These are phyloP conservation scores for Lipomyces spencermartinsiae DNA, from an alignment of 805 yeast species.

Conservation along the genomic window DNA sequence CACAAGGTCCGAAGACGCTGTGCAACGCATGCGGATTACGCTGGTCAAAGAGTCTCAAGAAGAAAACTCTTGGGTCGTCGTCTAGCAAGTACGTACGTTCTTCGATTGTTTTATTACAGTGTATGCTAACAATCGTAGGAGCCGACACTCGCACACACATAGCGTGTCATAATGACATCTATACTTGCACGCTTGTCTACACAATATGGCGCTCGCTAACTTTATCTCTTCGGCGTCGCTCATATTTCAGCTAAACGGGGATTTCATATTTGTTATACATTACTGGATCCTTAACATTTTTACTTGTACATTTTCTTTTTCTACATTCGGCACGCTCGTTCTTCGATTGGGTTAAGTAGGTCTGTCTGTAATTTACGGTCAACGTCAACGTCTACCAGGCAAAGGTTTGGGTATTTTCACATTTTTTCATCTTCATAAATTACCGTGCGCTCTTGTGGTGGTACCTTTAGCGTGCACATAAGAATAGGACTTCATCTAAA, in stretches of 20 bases:
- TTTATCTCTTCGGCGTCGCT: neutral
- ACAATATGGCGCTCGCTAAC: neutral
- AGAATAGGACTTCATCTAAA: neutral
- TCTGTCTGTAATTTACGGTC: neutral
- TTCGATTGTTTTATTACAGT: neutral
- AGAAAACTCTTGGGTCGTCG: conserved; percentile 26
- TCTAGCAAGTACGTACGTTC: neutral
- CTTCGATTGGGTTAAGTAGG: neutral
- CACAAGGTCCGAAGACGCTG: conserved; percentile 77
- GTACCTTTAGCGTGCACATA: neutral
- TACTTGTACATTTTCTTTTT: neutral
- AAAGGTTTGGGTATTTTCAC: neutral
- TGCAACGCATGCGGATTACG: conserved; percentile 92
- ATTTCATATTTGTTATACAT: neutral
- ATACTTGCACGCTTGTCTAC: neutral
- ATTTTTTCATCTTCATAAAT: neutral
- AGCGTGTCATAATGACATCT: neutral
- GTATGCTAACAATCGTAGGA: neutral
- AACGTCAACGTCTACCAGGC: neutral
- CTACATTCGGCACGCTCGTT: neutral
- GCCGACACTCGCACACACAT: neutral
- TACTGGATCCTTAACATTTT: neutral
- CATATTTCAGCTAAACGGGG: neutral
- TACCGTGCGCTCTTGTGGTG: neutral
- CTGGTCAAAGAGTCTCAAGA: conserved; percentile 49